Conservation (phyloP, 257 asterid species). For the Solanum sejunctum region DNA sequence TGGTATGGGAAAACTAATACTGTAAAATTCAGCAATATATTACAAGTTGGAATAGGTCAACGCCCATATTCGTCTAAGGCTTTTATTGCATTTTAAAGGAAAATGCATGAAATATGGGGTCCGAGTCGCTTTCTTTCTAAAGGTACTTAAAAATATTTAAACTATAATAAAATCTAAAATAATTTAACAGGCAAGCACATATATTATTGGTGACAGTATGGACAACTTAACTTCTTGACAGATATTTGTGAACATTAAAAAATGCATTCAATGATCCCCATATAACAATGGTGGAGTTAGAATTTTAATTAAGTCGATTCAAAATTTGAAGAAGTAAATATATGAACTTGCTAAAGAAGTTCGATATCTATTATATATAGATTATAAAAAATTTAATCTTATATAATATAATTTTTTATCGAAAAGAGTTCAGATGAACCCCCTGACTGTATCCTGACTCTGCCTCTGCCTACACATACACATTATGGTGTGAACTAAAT, state of each 20-base stretch:
- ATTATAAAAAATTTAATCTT: too few relatives aligned
- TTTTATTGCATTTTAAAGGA: neutral
- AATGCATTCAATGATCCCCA: neutral
- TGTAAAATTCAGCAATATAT: neutral
- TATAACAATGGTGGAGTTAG: too few relatives aligned
- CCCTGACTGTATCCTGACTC: too few relatives aligned
- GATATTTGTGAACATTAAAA: neutral
- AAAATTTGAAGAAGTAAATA: too few relatives aligned
- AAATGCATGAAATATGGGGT: neutral
- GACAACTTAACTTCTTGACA: neutral
- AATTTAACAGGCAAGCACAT: neutral
- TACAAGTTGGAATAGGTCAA: neutral
- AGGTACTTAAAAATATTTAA: neutral
- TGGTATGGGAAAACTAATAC: neutral
- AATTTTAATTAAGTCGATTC: too few relatives aligned
- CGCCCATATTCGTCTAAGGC: neutral
- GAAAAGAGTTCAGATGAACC: too few relatives aligned
- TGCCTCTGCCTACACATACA: too few relatives aligned
- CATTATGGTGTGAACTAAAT: neutral
- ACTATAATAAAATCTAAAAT: neutral
- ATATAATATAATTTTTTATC: too few relatives aligned
- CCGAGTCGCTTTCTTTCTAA: neutral
- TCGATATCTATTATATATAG: too few relatives aligned
- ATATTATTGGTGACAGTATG: neutral
- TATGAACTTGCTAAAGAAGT: too few relatives aligned